Conservation (phyloP, 495 filamentous ascomycete genomes). For the Aspergillus incahuasiensis region DNA sequence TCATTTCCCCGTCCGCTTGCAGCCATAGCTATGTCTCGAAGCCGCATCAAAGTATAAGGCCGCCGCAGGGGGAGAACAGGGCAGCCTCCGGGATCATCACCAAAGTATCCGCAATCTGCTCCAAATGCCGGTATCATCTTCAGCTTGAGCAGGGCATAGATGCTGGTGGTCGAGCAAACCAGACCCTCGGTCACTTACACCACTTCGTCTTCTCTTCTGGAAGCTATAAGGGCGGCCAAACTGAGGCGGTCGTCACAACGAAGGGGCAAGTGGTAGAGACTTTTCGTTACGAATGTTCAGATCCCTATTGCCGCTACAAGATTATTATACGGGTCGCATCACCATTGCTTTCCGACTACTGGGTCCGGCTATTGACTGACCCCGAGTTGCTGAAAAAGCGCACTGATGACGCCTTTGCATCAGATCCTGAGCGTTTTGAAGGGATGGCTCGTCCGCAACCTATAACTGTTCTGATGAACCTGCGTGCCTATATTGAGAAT, state of each 20-base stretch:
- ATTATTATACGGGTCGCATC: constrained; percentile 52
- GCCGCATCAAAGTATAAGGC: constrained; percentile 44
- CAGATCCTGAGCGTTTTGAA: constrained; percentile 56
- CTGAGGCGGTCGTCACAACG: constrained; percentile 22
- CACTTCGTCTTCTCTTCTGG: constrained; percentile 42
- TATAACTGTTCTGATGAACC: constrained; percentile 48
- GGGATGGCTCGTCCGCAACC: constrained; percentile 44
- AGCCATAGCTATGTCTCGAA: constrained; percentile 54
- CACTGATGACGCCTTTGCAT: constrained; percentile 45
- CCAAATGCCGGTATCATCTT: constrained; percentile 52
- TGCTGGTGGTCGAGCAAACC: constrained; percentile 16
- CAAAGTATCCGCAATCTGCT: constrained; percentile 52
- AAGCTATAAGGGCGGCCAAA: constrained; percentile 24
- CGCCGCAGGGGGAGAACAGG: constrained; percentile 30
- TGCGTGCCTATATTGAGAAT: constrained; percentile 61
- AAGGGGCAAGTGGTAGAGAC: constrained; percentile 37
- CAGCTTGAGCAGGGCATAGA: constrained; percentile 45
- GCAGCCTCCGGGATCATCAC: constrained; percentile 35
- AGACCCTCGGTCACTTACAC: constrained; percentile 37
- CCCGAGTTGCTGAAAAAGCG: constrained; percentile 47
- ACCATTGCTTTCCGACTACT: constrained; percentile 46
- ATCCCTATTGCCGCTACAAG: constrained; percentile 47
- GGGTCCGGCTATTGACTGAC: constrained; percentile 55
- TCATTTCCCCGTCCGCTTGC: constrained; percentile 44
- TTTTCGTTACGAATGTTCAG: constrained; percentile 57